Conservation (phyloP, 2,329 filamentous ascomycete species). For the Onygenales sp. region DNA sequence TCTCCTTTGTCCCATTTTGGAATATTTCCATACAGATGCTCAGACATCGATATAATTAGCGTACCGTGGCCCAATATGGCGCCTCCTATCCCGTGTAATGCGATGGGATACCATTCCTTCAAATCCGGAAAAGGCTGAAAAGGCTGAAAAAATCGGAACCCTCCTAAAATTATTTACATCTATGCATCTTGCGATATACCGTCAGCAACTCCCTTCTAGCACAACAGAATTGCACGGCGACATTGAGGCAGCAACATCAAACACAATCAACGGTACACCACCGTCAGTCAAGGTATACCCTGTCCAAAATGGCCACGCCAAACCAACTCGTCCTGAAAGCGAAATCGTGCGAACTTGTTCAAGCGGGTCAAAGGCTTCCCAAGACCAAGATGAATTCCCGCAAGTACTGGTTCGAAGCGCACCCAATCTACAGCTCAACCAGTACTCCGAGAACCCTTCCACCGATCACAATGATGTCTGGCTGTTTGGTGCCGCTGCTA, state of each 20-base stretch:
- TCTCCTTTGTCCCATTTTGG: too few species aligned
- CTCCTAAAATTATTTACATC: background rate
- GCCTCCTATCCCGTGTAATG: background rate
- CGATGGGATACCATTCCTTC: background rate
- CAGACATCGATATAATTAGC: background rate
- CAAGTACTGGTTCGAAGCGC: background rate
- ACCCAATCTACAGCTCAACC: background rate
- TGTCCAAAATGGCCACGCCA: background rate
- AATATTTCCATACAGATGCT: background rate
- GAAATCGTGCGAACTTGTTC: background rate
- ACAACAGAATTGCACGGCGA: background rate
- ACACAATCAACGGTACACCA: background rate
- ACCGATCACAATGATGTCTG: background rate
- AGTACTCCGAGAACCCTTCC: background rate
- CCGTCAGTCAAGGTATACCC: background rate
- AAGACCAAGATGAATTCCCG: background rate
- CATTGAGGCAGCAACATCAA: background rate
- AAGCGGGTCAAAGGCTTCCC: background rate
- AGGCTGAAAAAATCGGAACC: background rate
- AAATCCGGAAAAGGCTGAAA: background rate
- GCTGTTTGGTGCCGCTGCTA: background rate
- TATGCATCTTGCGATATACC: background rate
- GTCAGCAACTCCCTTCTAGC: background rate
- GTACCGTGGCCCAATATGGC: background rate
- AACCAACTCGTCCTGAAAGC: background rate